phyloP scores from a whole-genome alignment of 2,329 filamentous ascomycete genomes.

The Xylariaceae sp. region DNA sequence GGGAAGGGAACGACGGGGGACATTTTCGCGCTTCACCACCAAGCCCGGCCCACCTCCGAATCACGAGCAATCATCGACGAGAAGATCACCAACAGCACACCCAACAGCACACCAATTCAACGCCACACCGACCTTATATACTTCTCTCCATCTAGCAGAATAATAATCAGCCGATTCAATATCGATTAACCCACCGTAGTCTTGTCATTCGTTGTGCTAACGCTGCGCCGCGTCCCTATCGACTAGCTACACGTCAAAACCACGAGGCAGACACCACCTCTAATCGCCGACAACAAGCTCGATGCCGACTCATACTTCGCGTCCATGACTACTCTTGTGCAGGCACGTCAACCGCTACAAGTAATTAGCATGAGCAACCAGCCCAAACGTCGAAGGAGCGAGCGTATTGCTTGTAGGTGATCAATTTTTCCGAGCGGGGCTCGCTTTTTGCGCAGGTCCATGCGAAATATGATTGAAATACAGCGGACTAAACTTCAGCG shows the following conservation, averaged over 20 bases:
- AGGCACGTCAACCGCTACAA: constrained; percentile 59
- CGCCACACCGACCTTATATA: constrained; percentile 3
- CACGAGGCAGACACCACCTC: constrained; percentile 11
- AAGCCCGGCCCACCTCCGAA: constrained; percentile 17
- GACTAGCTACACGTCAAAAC: constrained; percentile 5
- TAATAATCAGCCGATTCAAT: constrained; percentile 9
- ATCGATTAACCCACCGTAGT: constrained; percentile 6
- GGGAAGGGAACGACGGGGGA: constrained; percentile 19
- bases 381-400: constrained; percentile 56
- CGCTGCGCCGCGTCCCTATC: constrained; percentile 2
- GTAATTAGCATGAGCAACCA: constrained; percentile 63
- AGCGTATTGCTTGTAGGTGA: constrained; percentile 57
- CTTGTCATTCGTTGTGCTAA: constrained; percentile 5
- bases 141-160: background rate
- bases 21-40: constrained; percentile 29
- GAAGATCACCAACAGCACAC: constrained; percentile 6
- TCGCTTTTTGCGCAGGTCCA: background rate
- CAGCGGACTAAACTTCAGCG: constrained; percentile 14
- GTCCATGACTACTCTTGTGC: constrained; percentile 68
- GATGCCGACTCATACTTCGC: constrained; percentile 34
- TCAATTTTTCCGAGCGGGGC: background rate
- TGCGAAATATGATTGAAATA: constrained; percentile 6
- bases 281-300: constrained; percentile 7
- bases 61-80: constrained; percentile 10
- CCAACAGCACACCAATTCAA: background rate